Evolutionary conservation across 331 rosid genomes (phyloP).

Genomic region (Malus hybrid): DNA sequence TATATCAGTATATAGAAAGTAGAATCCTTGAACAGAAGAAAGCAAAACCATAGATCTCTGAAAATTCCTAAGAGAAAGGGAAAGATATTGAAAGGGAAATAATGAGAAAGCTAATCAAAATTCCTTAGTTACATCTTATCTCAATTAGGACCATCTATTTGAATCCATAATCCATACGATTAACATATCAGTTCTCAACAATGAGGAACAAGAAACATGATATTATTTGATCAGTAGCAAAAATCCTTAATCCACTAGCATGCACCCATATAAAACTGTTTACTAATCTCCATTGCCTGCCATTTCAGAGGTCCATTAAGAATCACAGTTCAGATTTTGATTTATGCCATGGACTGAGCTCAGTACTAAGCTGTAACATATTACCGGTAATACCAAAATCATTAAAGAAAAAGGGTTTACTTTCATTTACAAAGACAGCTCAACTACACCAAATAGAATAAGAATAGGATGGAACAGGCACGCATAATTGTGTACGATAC

Average conservation of each 20-base stretch:
- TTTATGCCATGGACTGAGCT: neutral
- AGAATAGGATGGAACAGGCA: conserved; percentile 3
- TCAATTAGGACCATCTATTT: neutral
- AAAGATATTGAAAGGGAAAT: neutral
- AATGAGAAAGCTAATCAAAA: neutral
- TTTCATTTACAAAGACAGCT: conserved; percentile 21
- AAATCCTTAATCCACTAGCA: conserved; percentile 10
- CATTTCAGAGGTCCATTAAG: neutral
- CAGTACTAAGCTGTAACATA: conserved; percentile 1
- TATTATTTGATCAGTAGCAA: conserved; percentile 3
- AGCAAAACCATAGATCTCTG: neutral
- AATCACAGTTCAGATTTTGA: neutral
- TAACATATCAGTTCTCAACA: conserved; percentile 2
- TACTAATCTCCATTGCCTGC: conserved; percentile 8
- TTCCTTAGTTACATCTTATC: neutral
- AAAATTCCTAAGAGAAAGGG: neutral
- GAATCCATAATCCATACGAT: neutral
- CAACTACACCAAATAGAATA: conserved; percentile 23
- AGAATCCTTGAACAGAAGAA: neutral
- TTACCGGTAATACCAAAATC: neutral
- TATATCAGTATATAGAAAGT: conserved; percentile 10
- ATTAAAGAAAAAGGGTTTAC: conserved; percentile 21
- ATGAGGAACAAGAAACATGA: neutral
- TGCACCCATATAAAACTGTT: conserved; percentile 13
- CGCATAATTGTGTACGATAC: conserved; percentile 8